A percentile compares a stretch with the other conserved stretches of the same genome.
Evolutionary conservation across 202 grass and related monocot species (phyloP).

Genomic region (Zoysia matrella): DNA sequence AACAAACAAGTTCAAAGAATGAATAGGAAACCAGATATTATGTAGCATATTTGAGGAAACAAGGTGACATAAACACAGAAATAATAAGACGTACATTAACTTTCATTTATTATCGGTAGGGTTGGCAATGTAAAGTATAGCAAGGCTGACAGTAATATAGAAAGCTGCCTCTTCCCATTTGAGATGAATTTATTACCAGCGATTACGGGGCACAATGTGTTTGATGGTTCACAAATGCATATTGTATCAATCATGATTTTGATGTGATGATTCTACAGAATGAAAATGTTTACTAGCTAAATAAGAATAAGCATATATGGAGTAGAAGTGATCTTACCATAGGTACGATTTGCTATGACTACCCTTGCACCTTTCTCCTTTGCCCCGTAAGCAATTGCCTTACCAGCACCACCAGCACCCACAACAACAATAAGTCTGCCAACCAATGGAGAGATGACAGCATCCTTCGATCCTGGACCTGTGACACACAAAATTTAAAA

Average conservation of each 20-base stretch:
- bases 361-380: constrained; percentile 95
- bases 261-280: neutral
- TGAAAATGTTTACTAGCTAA: constrained; percentile 2
- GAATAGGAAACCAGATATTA: neutral
- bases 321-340: constrained; percentile 62
- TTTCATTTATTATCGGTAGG: constrained; percentile 4
- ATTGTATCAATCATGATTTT: neutral
- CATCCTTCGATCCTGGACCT: constrained; percentile 69
- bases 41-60: neutral
- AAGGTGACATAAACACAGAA: neutral
- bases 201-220: neutral
- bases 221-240: constrained; percentile 19
- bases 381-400: constrained; percentile 92
- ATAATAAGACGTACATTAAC: neutral
- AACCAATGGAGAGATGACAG: constrained; percentile 71
- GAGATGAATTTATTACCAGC: neutral
- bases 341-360: constrained; percentile 93
- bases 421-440: constrained; percentile 88
- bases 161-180: neutral
- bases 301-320: neutral
- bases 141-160: neutral
- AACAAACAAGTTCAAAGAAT: neutral
- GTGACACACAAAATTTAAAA: constrained; percentile 39
- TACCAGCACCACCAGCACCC: constrained; percentile 96
- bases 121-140: neutral